Percentiles rank a stretch among this genome's conserved stretches.
phyloP scores from a whole-genome alignment of 805 yeast genomes.

The Lipomyces yamanashiensis region DNA sequence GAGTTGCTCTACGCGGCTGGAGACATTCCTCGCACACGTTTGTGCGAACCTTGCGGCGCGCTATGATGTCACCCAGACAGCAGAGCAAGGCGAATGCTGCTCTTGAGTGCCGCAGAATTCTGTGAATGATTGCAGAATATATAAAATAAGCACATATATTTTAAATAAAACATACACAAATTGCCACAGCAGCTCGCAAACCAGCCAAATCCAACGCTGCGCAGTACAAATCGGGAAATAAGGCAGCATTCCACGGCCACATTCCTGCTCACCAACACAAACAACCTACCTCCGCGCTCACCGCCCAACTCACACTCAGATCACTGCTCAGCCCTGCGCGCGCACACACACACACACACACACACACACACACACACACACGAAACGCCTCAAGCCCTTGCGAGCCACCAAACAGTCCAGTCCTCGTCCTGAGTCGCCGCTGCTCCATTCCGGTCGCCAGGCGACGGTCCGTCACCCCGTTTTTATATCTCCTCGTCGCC shows the following conservation, averaged over 20 bases:
- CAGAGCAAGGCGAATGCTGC: background rate
- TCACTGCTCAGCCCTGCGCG: background rate
- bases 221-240: background rate
- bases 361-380: no score
- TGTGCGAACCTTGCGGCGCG: constrained; percentile 1
- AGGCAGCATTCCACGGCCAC: constrained; percentile 18
- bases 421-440: background rate
- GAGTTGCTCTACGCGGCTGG: background rate
- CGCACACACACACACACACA: no score
- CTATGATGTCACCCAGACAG: background rate
- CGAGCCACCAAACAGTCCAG: background rate
- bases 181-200: background rate
- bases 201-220: background rate
- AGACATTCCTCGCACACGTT: constrained; percentile 10
- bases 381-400: no score
- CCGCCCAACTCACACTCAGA: background rate
- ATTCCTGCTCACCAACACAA: constrained; percentile 13
- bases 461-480: background rate
- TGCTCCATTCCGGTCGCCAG: background rate
- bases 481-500: constrained; percentile 2
- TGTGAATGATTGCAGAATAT: no score
- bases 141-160: background rate
- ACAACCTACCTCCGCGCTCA: background rate
- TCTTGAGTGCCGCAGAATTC: no score
- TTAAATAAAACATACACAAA: background rate